Conservation (phyloP, 2,329 filamentous ascomycete genomes). For the Purpureocillium takamizusanense region DNA sequence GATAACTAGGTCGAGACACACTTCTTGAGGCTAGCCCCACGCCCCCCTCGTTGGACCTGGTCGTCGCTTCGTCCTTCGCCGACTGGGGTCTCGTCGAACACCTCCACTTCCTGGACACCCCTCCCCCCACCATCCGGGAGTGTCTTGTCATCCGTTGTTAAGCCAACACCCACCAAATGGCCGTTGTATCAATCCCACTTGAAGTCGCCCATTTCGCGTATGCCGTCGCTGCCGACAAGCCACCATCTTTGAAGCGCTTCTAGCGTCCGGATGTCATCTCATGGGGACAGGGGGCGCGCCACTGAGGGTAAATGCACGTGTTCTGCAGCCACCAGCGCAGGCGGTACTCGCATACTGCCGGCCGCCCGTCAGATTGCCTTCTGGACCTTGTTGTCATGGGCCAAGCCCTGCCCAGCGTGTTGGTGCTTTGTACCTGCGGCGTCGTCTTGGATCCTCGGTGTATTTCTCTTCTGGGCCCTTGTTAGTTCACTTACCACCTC, state of each 20-base stretch:
- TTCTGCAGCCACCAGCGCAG: slow-evolving; percentile 5
- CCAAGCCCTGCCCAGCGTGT: slow-evolving; percentile 11
- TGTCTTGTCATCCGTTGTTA: background rate
- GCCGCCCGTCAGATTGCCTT: slow-evolving; percentile 2
- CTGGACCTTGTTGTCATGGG: slow-evolving; percentile 4
- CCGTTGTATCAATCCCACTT: slow-evolving; percentile 9
- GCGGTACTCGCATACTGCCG: slow-evolving; percentile 6
- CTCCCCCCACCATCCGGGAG: slow-evolving; percentile 1
- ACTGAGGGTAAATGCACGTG: slow-evolving; percentile 8
- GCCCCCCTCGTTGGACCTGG: too few species aligned
- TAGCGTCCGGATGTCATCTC: slow-evolving; percentile 8
- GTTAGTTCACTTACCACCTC: slow-evolving; percentile 1
- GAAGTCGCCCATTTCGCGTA: slow-evolving; percentile 4
- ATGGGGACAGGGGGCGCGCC: slow-evolving; percentile 1
- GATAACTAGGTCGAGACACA: background rate
- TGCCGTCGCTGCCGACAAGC: slow-evolving; percentile 10
- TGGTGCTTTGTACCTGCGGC: slow-evolving; percentile 11
- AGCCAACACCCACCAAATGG: slow-evolving; percentile 4
- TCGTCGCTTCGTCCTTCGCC: too few species aligned
- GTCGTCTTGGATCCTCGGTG: slow-evolving; percentile 11
- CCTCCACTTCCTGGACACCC: background rate
- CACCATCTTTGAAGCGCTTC: slow-evolving; percentile 8
- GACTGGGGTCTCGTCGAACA: slow-evolving; percentile 1
- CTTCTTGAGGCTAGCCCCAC: background rate
- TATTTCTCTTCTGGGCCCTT: slow-evolving; percentile 8